These are phyloP conservation scores for Beauveria medogensis DNA, from an alignment of 2,329 filamentous ascomycete genomes.

Conservation along the genomic window DNA sequence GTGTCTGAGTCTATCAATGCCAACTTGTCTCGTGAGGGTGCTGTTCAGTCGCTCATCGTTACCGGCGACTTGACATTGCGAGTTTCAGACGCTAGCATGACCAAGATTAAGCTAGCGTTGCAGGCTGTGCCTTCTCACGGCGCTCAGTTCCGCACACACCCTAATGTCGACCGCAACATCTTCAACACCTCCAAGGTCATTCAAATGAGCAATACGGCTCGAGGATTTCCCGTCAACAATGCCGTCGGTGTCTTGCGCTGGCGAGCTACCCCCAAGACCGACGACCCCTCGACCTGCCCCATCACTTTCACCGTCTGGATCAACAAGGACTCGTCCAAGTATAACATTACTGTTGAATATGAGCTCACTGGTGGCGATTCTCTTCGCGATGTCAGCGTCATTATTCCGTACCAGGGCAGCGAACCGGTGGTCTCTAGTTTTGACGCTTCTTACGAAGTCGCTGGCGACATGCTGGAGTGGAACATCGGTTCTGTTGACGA, in stretches of 20 bases:
- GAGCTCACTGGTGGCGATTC: slow-evolving; percentile 76
- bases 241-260: slow-evolving; percentile 88
- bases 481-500: slow-evolving; percentile 79
- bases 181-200: slow-evolving; percentile 80
- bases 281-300: slow-evolving; percentile 73
- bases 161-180: slow-evolving; percentile 83
- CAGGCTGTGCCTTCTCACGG: slow-evolving; percentile 69
- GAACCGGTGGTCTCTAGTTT: slow-evolving; percentile 89
- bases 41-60: slow-evolving; percentile 76
- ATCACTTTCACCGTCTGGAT: slow-evolving; percentile 98
- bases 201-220: slow-evolving; percentile 79
- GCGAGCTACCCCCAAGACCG: slow-evolving; percentile 74
- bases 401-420: slow-evolving; percentile 75
- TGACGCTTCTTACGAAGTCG: slow-evolving; percentile 89
- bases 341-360: slow-evolving; percentile 90
- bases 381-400: slow-evolving; percentile 76
- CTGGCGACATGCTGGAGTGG: slow-evolving; percentile 90
- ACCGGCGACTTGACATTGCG: slow-evolving; percentile 89
- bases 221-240: slow-evolving; percentile 92
- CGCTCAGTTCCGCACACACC: slow-evolving; percentile 89
- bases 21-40: slow-evolving; percentile 79
- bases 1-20: slow-evolving; percentile 87
- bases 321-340: slow-evolving; percentile 77
- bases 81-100: slow-evolving; percentile 80
- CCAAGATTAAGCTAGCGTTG: slow-evolving; percentile 83